Percentiles rank a stretch among this genome's conserved stretches.
These are phyloP conservation scores for Neurospora sp. DNA, from an alignment of 495 filamentous ascomycete species.

Conservation along the genomic window DNA sequence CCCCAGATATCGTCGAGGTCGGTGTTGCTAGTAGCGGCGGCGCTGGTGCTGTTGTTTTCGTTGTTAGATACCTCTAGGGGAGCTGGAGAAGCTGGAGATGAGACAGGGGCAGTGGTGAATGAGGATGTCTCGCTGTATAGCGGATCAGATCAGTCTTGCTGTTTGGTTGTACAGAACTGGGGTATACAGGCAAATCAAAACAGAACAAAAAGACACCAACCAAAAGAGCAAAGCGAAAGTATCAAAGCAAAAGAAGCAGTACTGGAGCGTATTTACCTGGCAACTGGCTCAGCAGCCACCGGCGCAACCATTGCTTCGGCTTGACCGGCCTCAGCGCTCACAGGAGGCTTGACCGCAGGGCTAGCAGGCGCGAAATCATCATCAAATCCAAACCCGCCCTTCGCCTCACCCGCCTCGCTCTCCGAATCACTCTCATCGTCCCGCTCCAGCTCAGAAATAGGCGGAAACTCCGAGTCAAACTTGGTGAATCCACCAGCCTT, in stretches of 20 bases:
- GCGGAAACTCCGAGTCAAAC: slow-evolving; percentile 70
- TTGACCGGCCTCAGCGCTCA: slow-evolving; percentile 14
- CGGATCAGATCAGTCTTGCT: neutral
- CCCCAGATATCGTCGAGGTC: slow-evolving; percentile 25
- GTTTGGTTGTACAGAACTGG: neutral
- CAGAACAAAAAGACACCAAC: neutral
- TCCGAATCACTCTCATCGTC: slow-evolving; percentile 63
- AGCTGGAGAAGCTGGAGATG: slow-evolving; percentile 10
- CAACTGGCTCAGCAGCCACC: slow-evolving; percentile 9
- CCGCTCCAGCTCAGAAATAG: slow-evolving; percentile 73
- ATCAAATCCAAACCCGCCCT: slow-evolving; percentile 87
- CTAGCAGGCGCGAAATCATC: slow-evolving; percentile 79
- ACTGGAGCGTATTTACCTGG: slow-evolving; percentile 13
- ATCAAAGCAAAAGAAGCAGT: neutral
- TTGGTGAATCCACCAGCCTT: slow-evolving; percentile 35
- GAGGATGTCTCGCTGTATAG: slow-evolving; percentile 15
- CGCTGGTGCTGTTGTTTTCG: slow-evolving; percentile 6
- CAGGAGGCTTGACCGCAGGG: slow-evolving; percentile 37
- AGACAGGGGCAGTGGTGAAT: neutral
- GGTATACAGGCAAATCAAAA: slow-evolving; percentile 1
- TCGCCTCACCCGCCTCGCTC: slow-evolving; percentile 68
- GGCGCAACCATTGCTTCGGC: slow-evolving; percentile 1
- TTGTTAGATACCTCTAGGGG: slow-evolving; percentile 6
- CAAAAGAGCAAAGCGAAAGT: neutral
- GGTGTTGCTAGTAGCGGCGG: neutral